These are phyloP conservation scores for Quillaja saponaria DNA, from an alignment of 306 rosid genomes.

Conservation along the genomic window DNA sequence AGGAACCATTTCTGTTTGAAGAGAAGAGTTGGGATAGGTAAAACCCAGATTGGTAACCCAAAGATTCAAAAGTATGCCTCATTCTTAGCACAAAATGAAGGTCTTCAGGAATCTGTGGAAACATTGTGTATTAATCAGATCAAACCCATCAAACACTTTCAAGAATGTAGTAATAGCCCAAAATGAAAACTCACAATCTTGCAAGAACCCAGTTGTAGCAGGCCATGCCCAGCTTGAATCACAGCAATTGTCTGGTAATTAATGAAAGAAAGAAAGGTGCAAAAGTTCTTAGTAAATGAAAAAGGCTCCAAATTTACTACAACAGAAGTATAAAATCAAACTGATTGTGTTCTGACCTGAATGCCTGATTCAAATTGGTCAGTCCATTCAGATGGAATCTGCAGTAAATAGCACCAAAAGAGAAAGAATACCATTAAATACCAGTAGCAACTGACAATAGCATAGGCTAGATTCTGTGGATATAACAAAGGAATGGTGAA, in stretches of 20 bases:
- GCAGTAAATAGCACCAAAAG: constrained; percentile 58
- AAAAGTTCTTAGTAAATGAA: not conserved
- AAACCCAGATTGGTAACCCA: constrained; percentile 93
- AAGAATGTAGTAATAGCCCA: too few relatives aligned
- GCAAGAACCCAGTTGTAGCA: constrained; percentile 97
- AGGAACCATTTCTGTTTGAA: constrained; percentile 69
- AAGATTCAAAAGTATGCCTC: constrained; percentile 98
- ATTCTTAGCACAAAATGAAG: constrained; percentile 96
- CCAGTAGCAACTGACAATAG: constrained; percentile 17
- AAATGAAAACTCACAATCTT: constrained; percentile 70
- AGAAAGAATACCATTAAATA: constrained; percentile 30
- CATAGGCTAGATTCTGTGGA: constrained; percentile 7
- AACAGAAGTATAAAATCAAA: constrained; percentile 9
- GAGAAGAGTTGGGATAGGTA: constrained; percentile 93
- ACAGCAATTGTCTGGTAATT: constrained; percentile 91
- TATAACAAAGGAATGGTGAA: not conserved
- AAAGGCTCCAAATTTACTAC: constrained; percentile 14
- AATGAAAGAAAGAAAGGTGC: constrained; percentile 11
- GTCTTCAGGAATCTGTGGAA: constrained; percentile 84
- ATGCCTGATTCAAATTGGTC: constrained; percentile 98
- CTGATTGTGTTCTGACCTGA: constrained; percentile 69
- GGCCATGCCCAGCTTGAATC: constrained; percentile 99
- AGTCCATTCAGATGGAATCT: constrained; percentile 99
- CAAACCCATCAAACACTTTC: constrained; percentile 17
- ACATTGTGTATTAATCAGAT: constrained; percentile 1